phyloP scores from a whole-genome alignment of 2,329 filamentous ascomycete species.

The Paraconiothyrium brasiliense region DNA sequence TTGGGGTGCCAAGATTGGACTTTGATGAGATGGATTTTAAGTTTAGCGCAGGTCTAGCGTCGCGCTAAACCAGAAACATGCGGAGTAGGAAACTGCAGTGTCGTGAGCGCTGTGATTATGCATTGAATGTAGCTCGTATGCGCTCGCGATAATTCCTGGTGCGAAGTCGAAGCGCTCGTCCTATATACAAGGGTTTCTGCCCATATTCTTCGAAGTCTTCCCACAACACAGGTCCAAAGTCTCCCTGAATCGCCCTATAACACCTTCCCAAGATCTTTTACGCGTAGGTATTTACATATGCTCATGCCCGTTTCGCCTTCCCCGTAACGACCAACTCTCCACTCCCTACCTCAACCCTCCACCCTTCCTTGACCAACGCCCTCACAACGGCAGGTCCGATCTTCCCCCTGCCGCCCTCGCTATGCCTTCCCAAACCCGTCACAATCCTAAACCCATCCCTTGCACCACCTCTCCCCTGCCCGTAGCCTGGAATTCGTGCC shows the following conservation, averaged over 20 bases:
- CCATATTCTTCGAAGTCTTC: not conserved
- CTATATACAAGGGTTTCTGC: not conserved
- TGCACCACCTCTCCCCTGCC: constrained; percentile 54
- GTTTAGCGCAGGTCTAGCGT: not conserved
- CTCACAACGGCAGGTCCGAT: constrained; percentile 82
- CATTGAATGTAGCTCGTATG: not conserved
- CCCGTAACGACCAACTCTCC: constrained; percentile 78
- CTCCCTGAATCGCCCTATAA: not conserved
- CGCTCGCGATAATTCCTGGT: not conserved
- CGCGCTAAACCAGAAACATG: constrained; percentile 9
- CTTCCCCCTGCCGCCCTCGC: constrained; percentile 75
- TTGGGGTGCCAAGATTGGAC: not conserved
- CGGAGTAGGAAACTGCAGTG: not conserved
- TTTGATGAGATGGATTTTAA: not conserved
- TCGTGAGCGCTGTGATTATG: not conserved
- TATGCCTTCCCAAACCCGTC: constrained; percentile 83
- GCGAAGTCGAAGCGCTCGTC: not conserved
- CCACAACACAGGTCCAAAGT: not conserved
- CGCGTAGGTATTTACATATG: not conserved
- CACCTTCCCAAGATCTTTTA: not conserved
- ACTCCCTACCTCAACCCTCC: constrained; percentile 78
- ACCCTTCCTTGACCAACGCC: constrained; percentile 79
- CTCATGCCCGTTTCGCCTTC: constrained; percentile 42
- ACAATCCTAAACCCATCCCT: constrained; percentile 74
- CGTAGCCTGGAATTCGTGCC: constrained; percentile 61